Conservation (phyloP, 2,329 filamentous ascomycete species). For the Paecilomyces fulvus region DNA sequence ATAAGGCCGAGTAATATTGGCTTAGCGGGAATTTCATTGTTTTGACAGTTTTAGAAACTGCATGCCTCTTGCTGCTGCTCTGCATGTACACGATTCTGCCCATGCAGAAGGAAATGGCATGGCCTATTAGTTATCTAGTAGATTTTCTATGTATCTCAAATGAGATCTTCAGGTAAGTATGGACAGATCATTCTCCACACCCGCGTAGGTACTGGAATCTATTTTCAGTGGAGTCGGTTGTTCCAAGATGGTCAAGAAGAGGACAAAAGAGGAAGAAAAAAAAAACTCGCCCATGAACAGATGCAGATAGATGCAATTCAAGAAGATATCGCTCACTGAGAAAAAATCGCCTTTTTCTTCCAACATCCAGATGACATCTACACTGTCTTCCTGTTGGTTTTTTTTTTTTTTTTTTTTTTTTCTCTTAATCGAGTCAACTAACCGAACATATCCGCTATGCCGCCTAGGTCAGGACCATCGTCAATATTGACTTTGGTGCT, state of each 20-base stretch:
- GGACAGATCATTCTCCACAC: neutral
- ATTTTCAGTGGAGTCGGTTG: neutral
- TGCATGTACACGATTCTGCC: neutral
- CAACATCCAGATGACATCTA: neutral
- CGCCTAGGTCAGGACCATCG: constrained; percentile 43
- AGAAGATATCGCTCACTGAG: neutral
- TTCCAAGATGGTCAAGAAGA: neutral
- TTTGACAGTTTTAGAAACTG: neutral
- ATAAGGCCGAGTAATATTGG: neutral
- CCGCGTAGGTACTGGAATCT: neutral
- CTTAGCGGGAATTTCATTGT: neutral
- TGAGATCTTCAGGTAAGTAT: neutral
- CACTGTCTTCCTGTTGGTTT: neutral
- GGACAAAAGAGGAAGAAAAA: neutral
- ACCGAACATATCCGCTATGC: constrained; percentile 47
- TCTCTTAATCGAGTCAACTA: constrained; percentile 11
- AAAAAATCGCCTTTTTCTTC: neutral
- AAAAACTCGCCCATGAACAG: neutral
- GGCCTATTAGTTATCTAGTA: neutral
- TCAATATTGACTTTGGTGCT: constrained; percentile 35
- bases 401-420: too few relatives aligned
- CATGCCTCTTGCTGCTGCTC: too few relatives aligned
- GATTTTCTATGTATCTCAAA: neutral
- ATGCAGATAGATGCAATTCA: neutral
- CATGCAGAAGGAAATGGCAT: neutral